A percentile compares a stretch with the other conserved stretches of the same genome.
phyloP scores from a whole-genome alignment of 1,284 basidiomycete species.

The Farysia itapuensis region DNA sequence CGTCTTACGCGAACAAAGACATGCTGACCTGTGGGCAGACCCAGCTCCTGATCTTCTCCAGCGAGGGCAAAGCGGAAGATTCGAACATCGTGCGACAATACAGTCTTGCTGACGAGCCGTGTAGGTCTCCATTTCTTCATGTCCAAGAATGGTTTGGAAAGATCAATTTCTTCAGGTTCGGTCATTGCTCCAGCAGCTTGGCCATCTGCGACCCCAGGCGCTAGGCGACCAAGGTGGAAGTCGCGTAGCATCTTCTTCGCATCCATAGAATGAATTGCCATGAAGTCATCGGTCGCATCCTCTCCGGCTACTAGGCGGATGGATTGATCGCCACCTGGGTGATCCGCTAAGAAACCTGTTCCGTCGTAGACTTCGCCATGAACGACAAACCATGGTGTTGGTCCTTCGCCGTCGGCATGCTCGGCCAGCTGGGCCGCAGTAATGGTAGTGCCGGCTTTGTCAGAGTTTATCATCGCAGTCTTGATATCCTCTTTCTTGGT shows the following conservation, averaged over 20 bases:
- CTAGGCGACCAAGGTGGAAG: slow-evolving; percentile 56
- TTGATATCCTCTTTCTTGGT: slow-evolving; percentile 30
- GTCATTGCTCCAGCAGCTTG: not conserved
- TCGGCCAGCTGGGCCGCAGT: slow-evolving; percentile 64
- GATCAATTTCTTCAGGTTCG: slow-evolving; percentile 21
- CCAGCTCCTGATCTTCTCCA: slow-evolving; percentile 63
- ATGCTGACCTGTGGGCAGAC: slow-evolving; percentile 70
- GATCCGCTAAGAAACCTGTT: slow-evolving; percentile 66
- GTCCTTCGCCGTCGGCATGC: slow-evolving; percentile 60
- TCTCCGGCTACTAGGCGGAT: slow-evolving; percentile 69
- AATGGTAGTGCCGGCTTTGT: slow-evolving; percentile 62
- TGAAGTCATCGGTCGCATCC: slow-evolving; percentile 70
- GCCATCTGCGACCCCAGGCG: slow-evolving; percentile 1
- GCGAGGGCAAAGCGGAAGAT: slow-evolving; percentile 67
- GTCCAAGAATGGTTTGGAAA: slow-evolving; percentile 63
- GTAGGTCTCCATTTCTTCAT: slow-evolving; percentile 66
- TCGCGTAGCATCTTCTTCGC: slow-evolving; percentile 64
- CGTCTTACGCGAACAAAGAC: slow-evolving; percentile 61
- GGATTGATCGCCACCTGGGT: slow-evolving; percentile 69
- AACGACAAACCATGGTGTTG: slow-evolving; percentile 69
- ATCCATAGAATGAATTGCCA: slow-evolving; percentile 66
- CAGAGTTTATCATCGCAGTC: slow-evolving; percentile 35
- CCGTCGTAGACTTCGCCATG: slow-evolving; percentile 66
- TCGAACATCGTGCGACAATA: slow-evolving; percentile 65
- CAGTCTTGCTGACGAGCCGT: slow-evolving; percentile 62